Conservation (phyloP, 306 rosid species). For the Erythrophleum fordii region DNA sequence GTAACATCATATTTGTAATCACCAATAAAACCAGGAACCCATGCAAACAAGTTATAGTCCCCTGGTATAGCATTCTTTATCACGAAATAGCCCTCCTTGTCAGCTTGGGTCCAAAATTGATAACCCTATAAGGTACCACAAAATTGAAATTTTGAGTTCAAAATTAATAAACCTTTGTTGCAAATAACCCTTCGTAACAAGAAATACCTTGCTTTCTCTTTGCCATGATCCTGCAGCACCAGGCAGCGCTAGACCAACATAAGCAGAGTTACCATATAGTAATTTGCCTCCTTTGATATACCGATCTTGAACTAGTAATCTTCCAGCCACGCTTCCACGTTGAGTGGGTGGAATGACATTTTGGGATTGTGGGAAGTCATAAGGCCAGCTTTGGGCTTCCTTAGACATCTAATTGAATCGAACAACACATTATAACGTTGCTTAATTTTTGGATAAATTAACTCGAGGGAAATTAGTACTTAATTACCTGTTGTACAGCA, state of each 20-base stretch:
- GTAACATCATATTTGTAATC: conserved; percentile 60
- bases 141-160: conserved; percentile 52
- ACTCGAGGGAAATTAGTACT: neutral
- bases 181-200: neutral
- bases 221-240: conserved; percentile 88
- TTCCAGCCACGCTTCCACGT: conserved; percentile 67
- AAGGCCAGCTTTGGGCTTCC: conserved; percentile 78
- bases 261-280: conserved; percentile 48
- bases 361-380: conserved; percentile 57
- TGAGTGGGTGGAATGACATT: conserved; percentile 51
- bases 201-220: conserved; percentile 71
- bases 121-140: conserved; percentile 60
- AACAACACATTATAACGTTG: neutral
- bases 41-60: conserved; percentile 73
- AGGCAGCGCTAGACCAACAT: conserved; percentile 74
- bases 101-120: conserved; percentile 83
- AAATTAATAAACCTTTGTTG: conserved; percentile 55
- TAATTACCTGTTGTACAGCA: conserved; percentile 65
- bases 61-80: conserved; percentile 70
- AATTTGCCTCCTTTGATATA: conserved; percentile 42
- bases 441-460: neutral
- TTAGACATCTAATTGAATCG: conserved; percentile 46
- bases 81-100: conserved; percentile 57
- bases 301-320: conserved; percentile 66
- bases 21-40: conserved; percentile 83